Conservation (phyloP, 2,329 filamentous ascomycete species). For the Fusarium sacchari region DNA sequence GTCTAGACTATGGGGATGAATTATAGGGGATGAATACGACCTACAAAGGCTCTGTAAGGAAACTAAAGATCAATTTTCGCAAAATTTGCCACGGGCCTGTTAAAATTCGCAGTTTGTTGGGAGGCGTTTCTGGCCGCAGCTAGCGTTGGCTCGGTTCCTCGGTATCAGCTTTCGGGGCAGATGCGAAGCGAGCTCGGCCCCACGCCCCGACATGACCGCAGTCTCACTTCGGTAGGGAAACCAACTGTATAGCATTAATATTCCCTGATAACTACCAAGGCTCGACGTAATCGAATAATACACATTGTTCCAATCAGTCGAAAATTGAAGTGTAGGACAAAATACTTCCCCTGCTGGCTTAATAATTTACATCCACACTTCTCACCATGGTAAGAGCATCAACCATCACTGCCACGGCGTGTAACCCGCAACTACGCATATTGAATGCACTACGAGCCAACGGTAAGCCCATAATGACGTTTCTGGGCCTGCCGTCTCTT, state of each 20-base stretch:
- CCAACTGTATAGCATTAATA: too few species aligned
- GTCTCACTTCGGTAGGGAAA: too few species aligned
- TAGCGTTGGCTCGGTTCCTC: neutral
- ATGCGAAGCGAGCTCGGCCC: neutral
- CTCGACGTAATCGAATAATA: too few species aligned
- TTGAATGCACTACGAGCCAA: neutral
- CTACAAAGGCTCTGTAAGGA: too few species aligned
- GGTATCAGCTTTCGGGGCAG: neutral
- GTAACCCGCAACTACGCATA: neutral
- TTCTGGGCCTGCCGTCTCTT: neutral
- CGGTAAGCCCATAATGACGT: neutral
- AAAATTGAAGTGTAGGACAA: too few species aligned
- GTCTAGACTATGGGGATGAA: too few species aligned
- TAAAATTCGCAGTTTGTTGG: rapidly evolving
- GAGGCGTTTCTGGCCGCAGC: neutral
- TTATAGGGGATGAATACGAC: too few species aligned
- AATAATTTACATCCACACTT: too few species aligned
- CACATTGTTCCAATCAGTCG: too few species aligned
- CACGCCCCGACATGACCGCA: neutral
- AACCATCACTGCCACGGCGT: neutral
- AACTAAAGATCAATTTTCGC: neutral
- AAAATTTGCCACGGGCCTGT: rapidly evolving
- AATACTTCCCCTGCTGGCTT: too few species aligned
- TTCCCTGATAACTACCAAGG: too few species aligned
- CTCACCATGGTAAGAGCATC: neutral